Evolutionary conservation across 2,329 filamentous ascomycete species (phyloP), one percentile per base, ranked within the genome.

Genomic region (Talaromyces sp.): DNA sequence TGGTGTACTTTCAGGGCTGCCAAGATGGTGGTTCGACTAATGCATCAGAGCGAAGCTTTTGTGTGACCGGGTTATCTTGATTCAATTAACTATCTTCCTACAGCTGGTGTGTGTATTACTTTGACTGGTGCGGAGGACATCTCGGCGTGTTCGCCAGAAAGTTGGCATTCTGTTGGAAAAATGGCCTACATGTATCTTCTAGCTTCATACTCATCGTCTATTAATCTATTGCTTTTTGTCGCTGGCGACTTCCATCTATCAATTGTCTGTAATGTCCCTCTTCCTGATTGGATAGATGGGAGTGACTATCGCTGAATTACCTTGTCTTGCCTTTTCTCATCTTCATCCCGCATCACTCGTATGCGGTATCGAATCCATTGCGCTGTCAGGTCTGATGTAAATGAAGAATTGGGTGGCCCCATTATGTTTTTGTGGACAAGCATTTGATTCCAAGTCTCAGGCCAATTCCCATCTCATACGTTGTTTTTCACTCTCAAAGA

Each of bases 21-120:
- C 58, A 47, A 47, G 58, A 34, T 53, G 43, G 43, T 49, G 25
- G 40, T 51, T 47, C 40, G n/a, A 36, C 60, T 45, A 63, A 34
- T 63, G 31, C 34, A 54, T 8, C 40, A 17, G 15, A 1, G 22
- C 19, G 31, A 15, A 19, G 1, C 13, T 19, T 38, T 27, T 27
- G 29, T 53, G 29, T 53, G 13, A 53, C 31, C 34, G 22, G 22
- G 29, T 38, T 49, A 60, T 60, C 58, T 60, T 43, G n/a, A 19
- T 22, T 10, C n/a, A 19, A 10, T 22, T 10, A 13, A 15, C 34
- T 6, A 7, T 7, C 38, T 19, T 5, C 8, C 25, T 53, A 17
- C 25, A 43, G 13, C 36, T 17, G 38, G 17, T 43, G 34, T 36
- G 34, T 36, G 38, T 17, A 43, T 40, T 40, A 40, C 38, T 40